A percentile compares a stretch with the other conserved stretches of the same genome.
Evolutionary conservation across 2,329 filamentous ascomycete species (phyloP).

Genomic region (Calonectria pseudoturangicola): DNA sequence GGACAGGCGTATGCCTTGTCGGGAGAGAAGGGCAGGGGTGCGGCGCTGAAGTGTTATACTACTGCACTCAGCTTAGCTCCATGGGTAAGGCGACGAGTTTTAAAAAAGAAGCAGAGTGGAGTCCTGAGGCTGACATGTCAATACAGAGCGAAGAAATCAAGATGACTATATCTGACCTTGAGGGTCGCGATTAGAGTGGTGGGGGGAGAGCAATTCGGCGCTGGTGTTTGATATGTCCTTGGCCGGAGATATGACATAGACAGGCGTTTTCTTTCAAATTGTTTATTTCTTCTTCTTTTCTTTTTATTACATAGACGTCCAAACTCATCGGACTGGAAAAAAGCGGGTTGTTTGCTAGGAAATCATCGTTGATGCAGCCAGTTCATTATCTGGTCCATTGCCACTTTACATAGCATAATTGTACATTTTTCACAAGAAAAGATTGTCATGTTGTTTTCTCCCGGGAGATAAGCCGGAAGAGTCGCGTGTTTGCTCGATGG

Average conservation of each 20-base stretch:
- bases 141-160: slow-evolving; percentile 35
- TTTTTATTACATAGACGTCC: not conserved
- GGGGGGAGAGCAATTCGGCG: not conserved
- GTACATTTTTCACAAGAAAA: slow-evolving; percentile 14
- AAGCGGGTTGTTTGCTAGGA: not conserved
- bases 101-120: slow-evolving; percentile 1
- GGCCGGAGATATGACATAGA: slow-evolving; percentile 20
- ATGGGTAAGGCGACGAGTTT: slow-evolving; percentile 31
- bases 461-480: slow-evolving; percentile 21
- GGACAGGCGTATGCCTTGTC: slow-evolving; percentile 33
- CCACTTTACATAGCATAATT: slow-evolving; percentile 18
- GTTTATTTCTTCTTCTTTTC: not conserved
- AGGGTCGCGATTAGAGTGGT: slow-evolving; percentile 7
- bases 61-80: slow-evolving; percentile 36
- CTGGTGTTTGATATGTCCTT: slow-evolving; percentile 17
- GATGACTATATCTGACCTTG: slow-evolving; percentile 27
- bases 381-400: not conserved
- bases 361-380: not conserved
- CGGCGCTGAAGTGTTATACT: slow-evolving; percentile 32
- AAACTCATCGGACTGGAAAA: slow-evolving; percentile 14
- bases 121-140: slow-evolving; percentile 30
- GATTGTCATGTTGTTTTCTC: not conserved
- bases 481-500: slow-evolving; percentile 29
- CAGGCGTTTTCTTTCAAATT: slow-evolving; percentile 1
- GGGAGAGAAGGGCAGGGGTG: slow-evolving; percentile 27